Evolutionary conservation across 2,329 filamentous ascomycete genomes (phyloP), one percentile per base, ranked within the genome.

Genomic region (Metarhizium sp.): DNA sequence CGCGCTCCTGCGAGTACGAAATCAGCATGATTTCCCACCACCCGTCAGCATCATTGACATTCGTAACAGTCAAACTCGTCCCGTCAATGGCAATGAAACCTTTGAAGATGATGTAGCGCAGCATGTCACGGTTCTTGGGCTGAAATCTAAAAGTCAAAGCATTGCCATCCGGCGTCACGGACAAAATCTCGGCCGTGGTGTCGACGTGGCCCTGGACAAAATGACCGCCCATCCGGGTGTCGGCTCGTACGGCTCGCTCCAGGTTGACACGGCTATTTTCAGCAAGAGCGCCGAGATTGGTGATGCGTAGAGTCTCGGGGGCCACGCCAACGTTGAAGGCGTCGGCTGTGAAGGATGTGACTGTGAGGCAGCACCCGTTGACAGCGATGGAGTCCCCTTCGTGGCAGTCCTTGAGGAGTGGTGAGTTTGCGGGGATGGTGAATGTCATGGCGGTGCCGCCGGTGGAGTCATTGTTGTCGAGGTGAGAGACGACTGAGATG

Each of bases 11-110:
- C 11, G 94, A 96, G 72, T 99, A 99, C 8, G 88, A 82, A 69
- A 99, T 96, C 59, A 99, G 78, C 94, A 99, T 99, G 51, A 99
- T 87, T 79, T 97, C 94, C 82, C 86, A 96, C 70, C 90, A 95
- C 46, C 87, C 85, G 61, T 84, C 81, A 4, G 67, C 79, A 70
- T 96, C 92, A 64, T 92, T 75, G 34, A 97, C 92, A 61, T 82
- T 80, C 2, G 92, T 97, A 2, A 99, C 81, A 0, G 94, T 99
- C 76, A 99, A 75, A 67, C 92, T 96, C 29, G 94, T 92, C 4
- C 94, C 94, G 68, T 99, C 94, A 52, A 99, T 81, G 48, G 92
- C 90, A 55, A 99, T 85, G 71, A 91, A 99, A 51, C 94, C 94
- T 78, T 99, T 99, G 77, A 95, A 90, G 18, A 99, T 90, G 56